These are phyloP conservation scores for Flaveria trinervia DNA, from an alignment of 129 eudicot species.

Conservation along the genomic window DNA sequence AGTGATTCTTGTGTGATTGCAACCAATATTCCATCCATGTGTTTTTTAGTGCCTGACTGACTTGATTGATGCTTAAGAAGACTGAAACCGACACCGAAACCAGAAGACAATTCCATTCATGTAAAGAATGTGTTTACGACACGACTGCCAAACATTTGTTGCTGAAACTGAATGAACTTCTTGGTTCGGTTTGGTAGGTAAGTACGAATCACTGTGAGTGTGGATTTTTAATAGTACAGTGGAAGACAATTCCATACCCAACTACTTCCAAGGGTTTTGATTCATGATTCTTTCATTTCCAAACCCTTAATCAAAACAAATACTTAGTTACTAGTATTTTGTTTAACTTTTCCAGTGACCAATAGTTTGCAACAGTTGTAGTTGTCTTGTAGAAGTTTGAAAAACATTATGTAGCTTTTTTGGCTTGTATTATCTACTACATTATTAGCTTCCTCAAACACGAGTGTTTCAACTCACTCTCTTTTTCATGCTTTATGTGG, in stretches of 20 bases:
- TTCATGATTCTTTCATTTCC: neutral
- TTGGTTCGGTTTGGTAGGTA: neutral
- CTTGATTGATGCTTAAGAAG: neutral
- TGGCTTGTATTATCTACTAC: neutral
- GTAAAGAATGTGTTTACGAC: neutral
- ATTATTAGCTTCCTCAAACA: neutral
- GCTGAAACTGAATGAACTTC: neutral
- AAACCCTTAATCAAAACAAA: neutral
- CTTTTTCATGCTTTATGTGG: neutral
- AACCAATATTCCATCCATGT: neutral
- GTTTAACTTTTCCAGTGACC: neutral
- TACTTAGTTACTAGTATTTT: neutral
- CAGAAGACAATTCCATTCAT: neutral
- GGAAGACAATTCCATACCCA: constrained; percentile 7
- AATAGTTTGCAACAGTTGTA: neutral
- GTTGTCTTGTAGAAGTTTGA: neutral
- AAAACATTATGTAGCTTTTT: neutral
- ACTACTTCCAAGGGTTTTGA: neutral
- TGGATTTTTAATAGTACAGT: neutral
- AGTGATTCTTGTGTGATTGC: neutral
- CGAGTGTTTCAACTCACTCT: neutral
- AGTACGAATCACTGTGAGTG: neutral
- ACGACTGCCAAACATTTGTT: neutral
- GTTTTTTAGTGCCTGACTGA: neutral
- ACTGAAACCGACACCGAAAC: neutral